Percentiles rank a stretch among this genome's conserved stretches.
phyloP scores from a whole-genome alignment of 1,284 basidiomycete genomes.

The Vanrija humicola region DNA sequence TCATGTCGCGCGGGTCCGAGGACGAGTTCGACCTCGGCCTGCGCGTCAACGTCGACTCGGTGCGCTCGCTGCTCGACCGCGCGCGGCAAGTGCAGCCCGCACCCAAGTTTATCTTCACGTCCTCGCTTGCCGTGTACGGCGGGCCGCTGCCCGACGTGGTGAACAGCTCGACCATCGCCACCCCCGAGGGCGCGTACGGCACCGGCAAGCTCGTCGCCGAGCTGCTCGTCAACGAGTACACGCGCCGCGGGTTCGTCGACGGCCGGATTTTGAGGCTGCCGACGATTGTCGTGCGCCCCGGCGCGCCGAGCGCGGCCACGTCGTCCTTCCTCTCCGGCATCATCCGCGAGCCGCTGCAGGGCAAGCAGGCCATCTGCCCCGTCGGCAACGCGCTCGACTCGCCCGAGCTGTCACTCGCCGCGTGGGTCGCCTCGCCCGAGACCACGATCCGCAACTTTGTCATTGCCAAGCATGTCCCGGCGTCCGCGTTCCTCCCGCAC shows the following conservation, averaged over 20 bases:
- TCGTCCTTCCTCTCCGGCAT: conserved; percentile 62
- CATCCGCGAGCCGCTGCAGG: conserved; percentile 61
- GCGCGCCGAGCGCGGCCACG: conserved; percentile 58
- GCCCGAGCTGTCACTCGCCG: conserved; percentile 50
- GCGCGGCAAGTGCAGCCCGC: conserved; percentile 46
- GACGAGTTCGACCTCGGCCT: conserved; percentile 62
- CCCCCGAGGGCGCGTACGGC: conserved; percentile 60
- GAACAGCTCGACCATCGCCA: conserved; percentile 55
- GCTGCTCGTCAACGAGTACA: conserved; percentile 61
- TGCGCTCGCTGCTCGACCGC: conserved; percentile 56
- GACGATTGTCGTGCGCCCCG: conserved; percentile 59
- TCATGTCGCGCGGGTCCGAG: conserved; percentile 62
- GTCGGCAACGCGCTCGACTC: conserved; percentile 49
- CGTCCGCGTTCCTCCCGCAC: conserved; percentile 53
- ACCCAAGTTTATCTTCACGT: conserved; percentile 61
- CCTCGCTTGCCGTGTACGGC: conserved; percentile 63
- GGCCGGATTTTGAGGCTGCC: conserved; percentile 62
- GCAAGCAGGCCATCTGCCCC: conserved; percentile 56
- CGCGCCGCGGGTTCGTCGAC: conserved; percentile 59
- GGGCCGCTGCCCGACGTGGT: conserved; percentile 58
- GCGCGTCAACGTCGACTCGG: conserved; percentile 61
- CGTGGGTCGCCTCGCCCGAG: conserved; percentile 58
- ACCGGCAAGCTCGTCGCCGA: conserved; percentile 60
- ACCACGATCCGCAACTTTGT: conserved; percentile 59
- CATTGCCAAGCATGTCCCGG: conserved; percentile 55